Evolutionary conservation across 73 alveolate species (phyloP), one percentile per base, ranked within the genome.

Genomic region (Symbiodinium pilosum): DNA sequence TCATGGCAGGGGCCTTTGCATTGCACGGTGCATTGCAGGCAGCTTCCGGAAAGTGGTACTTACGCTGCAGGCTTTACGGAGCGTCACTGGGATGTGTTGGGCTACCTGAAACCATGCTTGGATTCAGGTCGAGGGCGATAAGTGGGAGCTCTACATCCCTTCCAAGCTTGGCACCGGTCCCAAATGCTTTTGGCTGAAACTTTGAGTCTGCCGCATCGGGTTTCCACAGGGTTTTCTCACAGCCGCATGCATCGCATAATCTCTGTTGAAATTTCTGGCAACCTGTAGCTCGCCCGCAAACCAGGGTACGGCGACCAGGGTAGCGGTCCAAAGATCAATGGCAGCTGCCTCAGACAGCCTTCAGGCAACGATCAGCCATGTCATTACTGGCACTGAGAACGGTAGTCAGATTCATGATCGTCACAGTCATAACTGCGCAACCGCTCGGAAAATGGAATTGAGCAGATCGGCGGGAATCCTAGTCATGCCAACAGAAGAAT

Each of bases 61-160:
- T n/a, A n/a, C n/a, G n/a, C n/a, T n/a, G n/a, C n/a, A n/a, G n/a
- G n/a, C n/a, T n/a, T n/a, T n/a, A n/a, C n/a, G n/a, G n/a, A n/a
- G n/a, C n/a, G n/a, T n/a, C n/a, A n/a, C n/a, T n/a, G n/a, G 59
- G 14, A 47, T 47, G 14, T 9, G 59, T 9, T 47, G 59, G 59
- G 14, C 59, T 47, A 47, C 14, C n/a, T n/a, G n/a, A n/a, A n/a
- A n/a, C n/a, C n/a, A 47, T n/a, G 38, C 81, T 64, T 20, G 41
- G 8, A 3, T 36, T 3, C 77, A 88, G 95, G 98, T 92, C 28
- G 98, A 92, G 91, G 98, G 98, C 32, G 98, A 92, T 54, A 92
- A 92, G 98, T 92, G 98, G 98, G 98, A 92, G 98, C 64, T 92
- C 83, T 92, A 92, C 98, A 92, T 92, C 81, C 98, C 98, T 26